phyloP scores from a whole-genome alignment of 73 alveolate genomes.

The Paramecium sonneborni region DNA sequence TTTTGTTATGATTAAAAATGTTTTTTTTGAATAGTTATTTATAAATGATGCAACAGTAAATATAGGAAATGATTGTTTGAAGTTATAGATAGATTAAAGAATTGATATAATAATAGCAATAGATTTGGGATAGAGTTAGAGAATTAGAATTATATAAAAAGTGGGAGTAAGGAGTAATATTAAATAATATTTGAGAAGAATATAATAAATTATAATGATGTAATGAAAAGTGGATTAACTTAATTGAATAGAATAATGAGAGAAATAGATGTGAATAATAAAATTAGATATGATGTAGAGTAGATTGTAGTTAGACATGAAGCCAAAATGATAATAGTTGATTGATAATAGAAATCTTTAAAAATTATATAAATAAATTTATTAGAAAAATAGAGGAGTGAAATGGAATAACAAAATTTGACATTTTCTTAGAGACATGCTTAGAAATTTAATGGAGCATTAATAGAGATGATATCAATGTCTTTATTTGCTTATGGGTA shows the following conservation, averaged over 20 bases:
- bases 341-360: neutral
- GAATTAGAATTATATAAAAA: too few relatives aligned
- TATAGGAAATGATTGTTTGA: too few relatives aligned
- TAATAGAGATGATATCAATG: slow-evolving; percentile 45
- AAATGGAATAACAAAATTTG: neutral
- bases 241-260: neutral
- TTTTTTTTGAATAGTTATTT: too few relatives aligned
- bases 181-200: neutral
- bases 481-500: slow-evolving; percentile 55
- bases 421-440: slow-evolving; percentile 25
- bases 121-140: neutral
- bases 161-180: neutral
- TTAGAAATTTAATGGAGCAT: neutral
- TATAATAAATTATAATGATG: neutral
- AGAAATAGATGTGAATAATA: neutral
- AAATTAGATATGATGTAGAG: neutral
- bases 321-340: neutral
- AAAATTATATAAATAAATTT: neutral
- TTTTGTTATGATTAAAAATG: too few relatives aligned
- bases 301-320: neutral
- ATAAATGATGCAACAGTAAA: too few relatives aligned
- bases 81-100: too few relatives aligned
- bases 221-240: neutral
- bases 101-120: too few relatives aligned
- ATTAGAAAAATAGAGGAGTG: neutral